phyloP scores from a whole-genome alignment of 768 basidiomycete species.

The Hemileccinum rubropunctum region DNA sequence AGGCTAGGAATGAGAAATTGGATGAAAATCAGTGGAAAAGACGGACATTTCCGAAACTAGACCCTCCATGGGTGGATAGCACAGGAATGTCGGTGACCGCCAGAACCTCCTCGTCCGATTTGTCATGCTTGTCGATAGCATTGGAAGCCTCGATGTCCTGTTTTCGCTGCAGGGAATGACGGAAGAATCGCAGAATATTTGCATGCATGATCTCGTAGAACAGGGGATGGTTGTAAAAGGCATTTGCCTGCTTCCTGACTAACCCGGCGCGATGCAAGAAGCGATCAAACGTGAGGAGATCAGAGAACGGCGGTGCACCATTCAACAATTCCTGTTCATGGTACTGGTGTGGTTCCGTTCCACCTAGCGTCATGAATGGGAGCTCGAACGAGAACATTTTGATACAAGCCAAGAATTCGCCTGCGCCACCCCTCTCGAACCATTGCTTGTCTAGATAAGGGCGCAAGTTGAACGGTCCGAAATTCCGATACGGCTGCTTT shows the following conservation, averaged over 20 bases:
- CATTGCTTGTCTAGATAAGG: constrained; percentile 48
- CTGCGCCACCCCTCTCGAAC: constrained; percentile 43
- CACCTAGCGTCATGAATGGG: constrained; percentile 47
- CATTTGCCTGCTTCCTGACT: constrained; percentile 36
- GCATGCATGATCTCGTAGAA: constrained; percentile 40
- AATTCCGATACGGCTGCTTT: constrained; percentile 46
- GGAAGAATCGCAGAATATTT: constrained; percentile 5
- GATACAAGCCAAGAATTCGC: constrained; percentile 43
- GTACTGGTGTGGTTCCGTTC: background rate
- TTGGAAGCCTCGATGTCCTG: constrained; percentile 9
- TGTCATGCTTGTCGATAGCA: too few species aligned
- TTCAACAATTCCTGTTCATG: background rate
- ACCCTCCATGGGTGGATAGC: too few species aligned
- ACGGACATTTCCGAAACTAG: too few species aligned
- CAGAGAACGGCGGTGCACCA: constrained; percentile 37
- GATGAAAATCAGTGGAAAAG: too few species aligned
- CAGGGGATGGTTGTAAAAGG: constrained; percentile 41
- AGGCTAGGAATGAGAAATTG: too few species aligned
- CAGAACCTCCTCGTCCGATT: background rate
- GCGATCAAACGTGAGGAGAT: constrained; percentile 43
- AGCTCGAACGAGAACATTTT: constrained; percentile 42
- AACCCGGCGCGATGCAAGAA: constrained; percentile 43
- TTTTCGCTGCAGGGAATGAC: constrained; percentile 24
- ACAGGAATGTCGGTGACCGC: background rate
- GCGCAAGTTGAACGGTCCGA: constrained; percentile 51